Base-by-base conservation (phyloP, 129 eudicot species). In the Saussurea involucrata region DNA sequence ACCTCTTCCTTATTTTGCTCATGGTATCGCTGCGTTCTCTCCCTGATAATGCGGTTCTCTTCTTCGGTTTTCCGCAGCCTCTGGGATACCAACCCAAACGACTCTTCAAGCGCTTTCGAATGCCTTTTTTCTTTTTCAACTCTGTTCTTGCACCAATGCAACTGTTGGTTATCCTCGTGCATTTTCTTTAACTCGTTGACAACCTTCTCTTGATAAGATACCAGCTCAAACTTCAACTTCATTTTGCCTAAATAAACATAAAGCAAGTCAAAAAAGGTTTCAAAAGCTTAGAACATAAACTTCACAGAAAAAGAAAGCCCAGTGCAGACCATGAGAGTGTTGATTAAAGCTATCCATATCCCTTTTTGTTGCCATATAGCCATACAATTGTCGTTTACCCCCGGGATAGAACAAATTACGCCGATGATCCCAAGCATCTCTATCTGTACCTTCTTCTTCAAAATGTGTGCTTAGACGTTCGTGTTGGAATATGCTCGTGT, bases 151-250 rank as follows among this genome's bases (percentile, higher is more conserved):
- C 66, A 81, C 78, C 75, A 86, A 13, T 66, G 49, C 34, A 94
- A 74, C 32, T 89, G 88, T 71, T 92, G 96, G 61, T 90, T 93
- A 18, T 93, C 98, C 24, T 93, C 98, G 7, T 82, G 84, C 98
- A 93, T 93, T 60, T 93, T 88, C 75, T 84, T 87, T 81, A 87
- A 25, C 4, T 80, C 90, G 12, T 60, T 75, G 17, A 90, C 90
- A 7, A 88, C 93, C 83, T 74, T 87, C 70, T 88, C 92, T 22
- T 79, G 71, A 21, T 90, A 88, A 0, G 98, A 93, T 22, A 78
- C 81, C 82, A 86, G 57, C 28, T 93, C 98, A 74, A 73, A 93
- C 42, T 84, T 93, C 80, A 93, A 40, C 71, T 77, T 86, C 1
- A 86, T 34, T 72, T 90, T 90, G 2, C 93, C 96, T 90, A 76